Percentiles rank a stretch among this genome's conserved stretches.
Conservation (phyloP, 2,329 filamentous ascomycete species). For the Cladosporium sp. region DNA sequence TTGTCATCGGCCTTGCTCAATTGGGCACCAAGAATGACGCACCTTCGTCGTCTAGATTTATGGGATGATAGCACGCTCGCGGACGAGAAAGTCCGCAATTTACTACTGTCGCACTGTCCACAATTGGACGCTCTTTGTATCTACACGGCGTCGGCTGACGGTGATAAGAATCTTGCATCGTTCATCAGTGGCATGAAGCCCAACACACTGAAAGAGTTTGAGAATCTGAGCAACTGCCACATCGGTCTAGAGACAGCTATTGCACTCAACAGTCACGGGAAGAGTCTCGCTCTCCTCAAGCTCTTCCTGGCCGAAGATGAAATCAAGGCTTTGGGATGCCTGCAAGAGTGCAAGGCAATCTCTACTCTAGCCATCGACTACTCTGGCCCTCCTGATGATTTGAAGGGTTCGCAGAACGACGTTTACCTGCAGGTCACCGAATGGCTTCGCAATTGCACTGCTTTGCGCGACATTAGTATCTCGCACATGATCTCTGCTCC, state of each 20-base stretch:
- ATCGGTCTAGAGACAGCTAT: constrained; percentile 52
- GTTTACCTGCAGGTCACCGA: constrained; percentile 47
- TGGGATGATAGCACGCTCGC: constrained; percentile 58
- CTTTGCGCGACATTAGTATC: constrained; percentile 48
- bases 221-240: constrained; percentile 52
- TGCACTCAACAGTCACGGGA: constrained; percentile 48
- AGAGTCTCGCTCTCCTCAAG: constrained; percentile 52
- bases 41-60: constrained; percentile 55
- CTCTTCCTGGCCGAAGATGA: constrained; percentile 47
- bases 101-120: constrained; percentile 56
- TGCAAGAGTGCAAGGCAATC: constrained; percentile 47
- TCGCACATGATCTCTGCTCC: constrained; percentile 49
- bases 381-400: constrained; percentile 37
- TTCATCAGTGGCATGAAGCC: constrained; percentile 55
- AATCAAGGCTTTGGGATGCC: constrained; percentile 44
- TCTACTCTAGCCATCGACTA: constrained; percentile 48
- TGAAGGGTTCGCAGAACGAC: constrained; percentile 50
- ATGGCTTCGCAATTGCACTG: constrained; percentile 53
- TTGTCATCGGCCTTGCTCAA: constrained; percentile 47
- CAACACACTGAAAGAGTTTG: constrained; percentile 55
- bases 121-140: constrained; percentile 58
- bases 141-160: constrained; percentile 46
- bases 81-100: constrained; percentile 47
- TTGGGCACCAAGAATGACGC: constrained; percentile 57
- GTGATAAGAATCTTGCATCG: constrained; percentile 53